These are phyloP conservation scores for Lasiosphaeris hirsuta DNA, from an alignment of 495 filamentous ascomycete species.

Conservation along the genomic window DNA sequence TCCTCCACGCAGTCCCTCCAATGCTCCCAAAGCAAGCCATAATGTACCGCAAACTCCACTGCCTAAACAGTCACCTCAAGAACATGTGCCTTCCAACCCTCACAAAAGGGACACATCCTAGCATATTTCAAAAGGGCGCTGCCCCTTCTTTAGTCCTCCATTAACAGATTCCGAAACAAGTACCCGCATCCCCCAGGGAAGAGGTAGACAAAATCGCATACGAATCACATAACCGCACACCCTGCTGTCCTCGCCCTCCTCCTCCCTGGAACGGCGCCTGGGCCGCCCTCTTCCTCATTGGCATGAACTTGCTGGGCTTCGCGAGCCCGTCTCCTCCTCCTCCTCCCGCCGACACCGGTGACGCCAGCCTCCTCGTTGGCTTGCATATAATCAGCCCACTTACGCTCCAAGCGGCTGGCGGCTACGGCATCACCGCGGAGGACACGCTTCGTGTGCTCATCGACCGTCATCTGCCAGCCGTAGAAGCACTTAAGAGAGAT, in stretches of 20 bases:
- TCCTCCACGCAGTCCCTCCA: too few species aligned
- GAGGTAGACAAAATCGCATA: not conserved
- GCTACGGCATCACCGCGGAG: conserved; percentile 66
- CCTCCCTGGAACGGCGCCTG: conserved; percentile 23
- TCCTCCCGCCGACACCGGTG: conserved; percentile 53
- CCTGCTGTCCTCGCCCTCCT: conserved; percentile 55
- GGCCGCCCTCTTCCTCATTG: conserved; percentile 67
- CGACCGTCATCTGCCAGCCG: conserved; percentile 89
- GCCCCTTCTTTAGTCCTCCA: too few species aligned
- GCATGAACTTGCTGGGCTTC: conserved; percentile 72
- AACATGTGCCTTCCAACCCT: too few species aligned
- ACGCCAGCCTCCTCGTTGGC: conserved; percentile 78
- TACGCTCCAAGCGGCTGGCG: conserved; percentile 72
- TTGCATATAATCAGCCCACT: conserved; percentile 96
- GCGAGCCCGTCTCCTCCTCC: conserved; percentile 69
- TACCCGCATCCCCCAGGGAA: not conserved
- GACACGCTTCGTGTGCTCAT: conserved; percentile 85
- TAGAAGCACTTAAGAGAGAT: conserved; percentile 91
- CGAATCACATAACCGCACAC: conserved; percentile 53
- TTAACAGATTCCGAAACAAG: not conserved
- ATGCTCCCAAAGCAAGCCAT: too few species aligned
- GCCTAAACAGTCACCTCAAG: too few species aligned
- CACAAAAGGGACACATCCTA: too few species aligned
- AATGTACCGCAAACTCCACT: too few species aligned
- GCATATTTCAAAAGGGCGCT: too few species aligned